Base-by-base conservation (phyloP, 2,329 filamentous ascomycete genomes). In the Rugonectria rugulosa region DNA sequence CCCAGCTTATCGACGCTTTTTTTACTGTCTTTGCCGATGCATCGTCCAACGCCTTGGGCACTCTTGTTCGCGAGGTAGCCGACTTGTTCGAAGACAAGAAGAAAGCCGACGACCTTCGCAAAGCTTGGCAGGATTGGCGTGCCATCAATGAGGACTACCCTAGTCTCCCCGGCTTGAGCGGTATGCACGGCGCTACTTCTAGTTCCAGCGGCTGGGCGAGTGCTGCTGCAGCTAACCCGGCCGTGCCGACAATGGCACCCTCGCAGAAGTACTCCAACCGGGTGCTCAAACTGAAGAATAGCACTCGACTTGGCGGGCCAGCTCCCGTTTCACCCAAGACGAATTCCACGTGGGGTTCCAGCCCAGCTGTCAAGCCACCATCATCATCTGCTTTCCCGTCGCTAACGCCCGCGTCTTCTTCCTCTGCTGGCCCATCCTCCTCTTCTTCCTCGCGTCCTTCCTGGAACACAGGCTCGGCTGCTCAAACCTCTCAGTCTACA, bases 101-200 rank as follows among this genome's bases (percentile, higher is more conserved):
- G 15, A 97, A 96, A 70, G 86, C 86, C 1, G 87, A 89, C 47
- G 81, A 79, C 1, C 77, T 99, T 3, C 84, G 92, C 21, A 89
- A 89, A 66, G 91, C 93, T 1, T 97, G 94, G 92, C 91, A 92
- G 65, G 91, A 97, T 74, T 97, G 94, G 91, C 91, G 91, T 41
- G 92, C 92, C 31, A 95, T 96, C 75, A 96, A 96, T 63, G 93
- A 97, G 73, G 93, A 97, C 71, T 98, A 97, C 65, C 94, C 94
- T 1, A 91, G 90, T 2, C 79, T 98, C 1, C 93, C 94, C 1
- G 89, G 89, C 0, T 82, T 91, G 1, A 83, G 84, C 50, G 88
- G 89, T 45, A 85, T 88, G 74, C 81, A 87, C 31, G 87, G 88
- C 21, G 81, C 79, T 4, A 82, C 83, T 0, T 82, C 82, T 0